Evolutionary conservation across 352 stramenopile species (phyloP), one percentile per base, ranked within the genome.

Genomic region (Paralagenidium karlingii): DNA sequence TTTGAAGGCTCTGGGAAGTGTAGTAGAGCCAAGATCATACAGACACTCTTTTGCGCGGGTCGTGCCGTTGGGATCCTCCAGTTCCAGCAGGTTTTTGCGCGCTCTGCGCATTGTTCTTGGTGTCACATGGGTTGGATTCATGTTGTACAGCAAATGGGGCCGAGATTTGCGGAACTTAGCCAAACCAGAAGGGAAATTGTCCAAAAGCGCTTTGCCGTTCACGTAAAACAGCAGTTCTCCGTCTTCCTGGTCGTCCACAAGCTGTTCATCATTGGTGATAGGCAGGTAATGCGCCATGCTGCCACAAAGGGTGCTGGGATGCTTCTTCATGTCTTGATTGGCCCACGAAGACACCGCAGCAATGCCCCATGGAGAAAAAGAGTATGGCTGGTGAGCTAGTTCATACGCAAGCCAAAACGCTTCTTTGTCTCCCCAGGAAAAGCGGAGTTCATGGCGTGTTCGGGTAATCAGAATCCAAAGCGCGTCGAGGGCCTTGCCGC

Each of bases 361-460:
- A 6, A 59, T 48, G 2, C 60, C 60, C 55, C 58, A 77, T 0
- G 61, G 60, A 8, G 63, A 77, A 44, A 77, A 77, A 34, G 56
- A 74, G 24, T 77, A 77, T 0, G 54, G 30, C 24, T 50, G 36
- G 15, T 73, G 63, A 8, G 63, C 60, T 18, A 77, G 36, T 22
- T 77, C 63, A n/a, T 63, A 77, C 8, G 60, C 45, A 5, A 73
- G 45, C 63, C 63, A 77, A 27, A 73, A 77, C 0, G 43, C 33
- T 34, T 77, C 63, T 31, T 77, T 73, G 44, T 77, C 60, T 11
- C 60, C 60, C 18, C 53, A 66, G 2, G 60, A 73, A 43, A 77
- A 70, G 5, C 41, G 44, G 33, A 45, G 42, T 1, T 51, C 13
- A 5, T 70, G 48, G 1, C 60, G 55, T 21, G 63, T 47, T 8